phyloP scores from a whole-genome alignment of 2,329 filamentous ascomycete species.

The Trichoderma polysporum region DNA sequence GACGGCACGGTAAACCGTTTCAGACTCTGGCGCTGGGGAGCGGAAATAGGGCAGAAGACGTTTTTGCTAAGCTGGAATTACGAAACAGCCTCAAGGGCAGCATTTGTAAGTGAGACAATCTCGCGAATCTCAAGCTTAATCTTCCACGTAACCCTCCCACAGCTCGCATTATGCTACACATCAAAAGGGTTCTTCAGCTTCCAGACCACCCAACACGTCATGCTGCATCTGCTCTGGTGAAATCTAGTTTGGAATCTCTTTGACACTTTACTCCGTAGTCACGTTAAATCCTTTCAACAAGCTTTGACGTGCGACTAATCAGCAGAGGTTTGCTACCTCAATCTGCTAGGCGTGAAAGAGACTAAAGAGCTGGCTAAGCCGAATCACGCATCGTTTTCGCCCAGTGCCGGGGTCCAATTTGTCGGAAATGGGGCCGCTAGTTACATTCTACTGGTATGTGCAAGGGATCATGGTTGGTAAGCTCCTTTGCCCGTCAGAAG shows the following conservation, averaged over 20 bases:
- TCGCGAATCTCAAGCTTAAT: background rate
- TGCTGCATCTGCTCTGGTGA: background rate
- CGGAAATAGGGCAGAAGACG: background rate
- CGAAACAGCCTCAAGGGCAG: background rate
- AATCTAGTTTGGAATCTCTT: background rate
- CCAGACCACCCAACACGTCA: background rate
- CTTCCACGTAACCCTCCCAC: background rate
- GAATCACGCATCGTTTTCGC: background rate
- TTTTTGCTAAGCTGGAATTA: background rate
- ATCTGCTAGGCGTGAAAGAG: background rate
- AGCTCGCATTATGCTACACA: too few relatives aligned
- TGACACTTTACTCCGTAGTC: too few relatives aligned
- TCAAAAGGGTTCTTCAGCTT: background rate
- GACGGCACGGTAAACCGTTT: background rate
- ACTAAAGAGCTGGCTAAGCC: background rate
- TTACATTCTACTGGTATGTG: background rate
- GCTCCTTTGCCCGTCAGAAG: background rate
- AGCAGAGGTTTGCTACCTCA: background rate
- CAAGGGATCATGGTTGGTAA: background rate
- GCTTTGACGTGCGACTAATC: too few relatives aligned
- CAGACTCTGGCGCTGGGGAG: background rate
- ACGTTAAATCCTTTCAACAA: too few relatives aligned
- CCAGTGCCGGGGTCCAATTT: background rate
- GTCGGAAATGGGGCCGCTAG: background rate
- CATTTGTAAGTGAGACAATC: background rate